These are phyloP conservation scores for Brettanomyces anomalus DNA, from an alignment of 805 yeast genomes.

Conservation along the genomic window DNA sequence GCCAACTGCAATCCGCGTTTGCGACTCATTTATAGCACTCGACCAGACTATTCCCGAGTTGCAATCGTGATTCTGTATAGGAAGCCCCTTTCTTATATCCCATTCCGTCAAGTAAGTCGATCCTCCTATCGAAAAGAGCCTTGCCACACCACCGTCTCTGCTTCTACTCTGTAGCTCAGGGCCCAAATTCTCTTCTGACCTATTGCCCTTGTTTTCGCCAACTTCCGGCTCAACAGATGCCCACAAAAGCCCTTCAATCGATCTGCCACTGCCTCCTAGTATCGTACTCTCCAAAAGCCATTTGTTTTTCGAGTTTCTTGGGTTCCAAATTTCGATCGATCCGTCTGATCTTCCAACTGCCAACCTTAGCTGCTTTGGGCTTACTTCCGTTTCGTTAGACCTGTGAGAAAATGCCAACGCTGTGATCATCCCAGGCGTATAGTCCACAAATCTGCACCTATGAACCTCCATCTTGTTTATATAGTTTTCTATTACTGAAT, in stretches of 20 bases:
- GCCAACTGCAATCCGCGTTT: slow-evolving; percentile 70
- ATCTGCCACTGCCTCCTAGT: slow-evolving; percentile 72
- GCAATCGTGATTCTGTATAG: slow-evolving; percentile 72
- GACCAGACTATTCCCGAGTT: slow-evolving; percentile 95
- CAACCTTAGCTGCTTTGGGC: slow-evolving; percentile 54
- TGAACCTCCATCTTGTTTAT: slow-evolving; percentile 61
- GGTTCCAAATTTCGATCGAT: slow-evolving; percentile 93
- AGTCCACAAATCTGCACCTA: slow-evolving; percentile 87
- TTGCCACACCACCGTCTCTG: slow-evolving; percentile 37
- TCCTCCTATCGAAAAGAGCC: slow-evolving; percentile 91
- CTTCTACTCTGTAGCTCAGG: slow-evolving; percentile 6
- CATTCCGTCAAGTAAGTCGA: slow-evolving; percentile 88
- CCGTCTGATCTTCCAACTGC: slow-evolving; percentile 95
- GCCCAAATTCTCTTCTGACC: too few species aligned
- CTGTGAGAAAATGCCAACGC: slow-evolving; percentile 68
- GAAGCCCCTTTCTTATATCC: slow-evolving; percentile 69
- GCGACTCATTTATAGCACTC: slow-evolving; percentile 52
- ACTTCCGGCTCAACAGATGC: slow-evolving; percentile 19
- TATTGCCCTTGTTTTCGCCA: too few species aligned
- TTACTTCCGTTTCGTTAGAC: slow-evolving; percentile 32
- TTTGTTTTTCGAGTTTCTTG: slow-evolving; percentile 40
- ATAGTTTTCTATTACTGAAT: not conserved
- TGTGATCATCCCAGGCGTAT: slow-evolving; percentile 76
- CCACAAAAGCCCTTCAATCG: slow-evolving; percentile 91
- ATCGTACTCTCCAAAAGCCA: slow-evolving; percentile 75